These are phyloP conservation scores for Puccinia coronata DNA, from an alignment of 1,284 basidiomycete genomes.

Conservation along the genomic window DNA sequence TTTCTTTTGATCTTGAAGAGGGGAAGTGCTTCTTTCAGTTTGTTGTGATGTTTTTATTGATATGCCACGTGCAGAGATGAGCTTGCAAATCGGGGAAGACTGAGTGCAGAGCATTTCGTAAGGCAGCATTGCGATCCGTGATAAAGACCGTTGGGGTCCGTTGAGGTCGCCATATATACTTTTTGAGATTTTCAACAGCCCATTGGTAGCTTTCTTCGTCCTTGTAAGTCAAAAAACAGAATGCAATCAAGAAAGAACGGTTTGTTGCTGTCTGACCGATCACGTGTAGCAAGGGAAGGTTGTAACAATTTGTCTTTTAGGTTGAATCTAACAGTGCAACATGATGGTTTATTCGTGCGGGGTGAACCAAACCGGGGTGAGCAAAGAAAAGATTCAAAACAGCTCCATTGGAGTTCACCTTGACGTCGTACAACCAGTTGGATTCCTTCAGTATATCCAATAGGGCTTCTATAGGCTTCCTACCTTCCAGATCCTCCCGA, in stretches of 20 bases:
- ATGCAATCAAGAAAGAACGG: too few species aligned
- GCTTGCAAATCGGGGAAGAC: neutral
- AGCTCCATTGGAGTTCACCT: neutral
- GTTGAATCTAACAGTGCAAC: too few species aligned
- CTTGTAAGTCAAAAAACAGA: too few species aligned
- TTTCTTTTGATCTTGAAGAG: neutral
- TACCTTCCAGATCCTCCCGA: neutral
- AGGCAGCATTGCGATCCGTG: neutral
- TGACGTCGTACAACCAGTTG: neutral
- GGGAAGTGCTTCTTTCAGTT: neutral
- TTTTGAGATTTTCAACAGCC: constrained; percentile 16
- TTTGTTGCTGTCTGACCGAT: too few species aligned
- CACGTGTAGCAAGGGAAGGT: too few species aligned
- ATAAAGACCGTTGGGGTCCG: neutral
- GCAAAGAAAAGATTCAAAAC: too few species aligned
- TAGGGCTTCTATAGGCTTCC: neutral
- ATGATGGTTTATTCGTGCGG: constrained; percentile 3
- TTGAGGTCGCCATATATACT: too few species aligned
- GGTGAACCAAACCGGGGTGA: constrained; percentile 11
- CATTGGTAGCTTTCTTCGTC: neutral
- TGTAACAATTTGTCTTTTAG: too few species aligned
- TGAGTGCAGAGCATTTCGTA: neutral
- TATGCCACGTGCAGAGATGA: too few species aligned
- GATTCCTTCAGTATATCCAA: neutral
- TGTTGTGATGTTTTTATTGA: neutral